Evolutionary conservation across 352 stramenopile genomes (phyloP), one percentile per base, ranked within the genome.

Genomic region (Pythium periplocum): DNA sequence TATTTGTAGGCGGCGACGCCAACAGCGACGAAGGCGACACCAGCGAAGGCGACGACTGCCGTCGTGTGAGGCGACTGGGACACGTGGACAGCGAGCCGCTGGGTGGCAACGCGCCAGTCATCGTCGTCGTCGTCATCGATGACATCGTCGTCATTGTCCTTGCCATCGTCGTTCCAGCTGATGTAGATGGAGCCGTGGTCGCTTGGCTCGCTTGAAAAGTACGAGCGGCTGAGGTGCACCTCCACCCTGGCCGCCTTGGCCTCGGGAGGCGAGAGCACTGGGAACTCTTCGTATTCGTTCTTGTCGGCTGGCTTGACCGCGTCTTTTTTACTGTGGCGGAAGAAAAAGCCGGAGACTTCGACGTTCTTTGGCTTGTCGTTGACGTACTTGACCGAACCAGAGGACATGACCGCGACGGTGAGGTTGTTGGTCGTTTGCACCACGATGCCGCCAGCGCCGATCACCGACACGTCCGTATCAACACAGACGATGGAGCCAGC

Each of bases 351-450:
- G 10, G 6, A 30, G 6, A 53, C 31, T 46, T 52, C 48, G 34
- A 81, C 71, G n/a, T 51, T 59, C 48, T 61, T 63, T 0, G 73
- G 73, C n/a, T 47, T 59, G 4, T 38, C 45, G 31, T 62, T 62
- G 32, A 70, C 68, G 48, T 81, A 83, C 26, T 52, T 59, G 35
- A 81, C 46, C 1, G 62, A 66, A 0, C 65, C 69, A 3, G 73
- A 73, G n/a, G 67, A 61, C 31, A 69, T 44, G 4, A 65, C 45
- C 17, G 44, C 62, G 0, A 64, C 54, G 32, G 61, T 57, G 7
- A 83, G 61, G 12, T 70, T 61, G 17, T 71, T 59, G 12, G 58
- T 77, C 4, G 67, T 67, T 64, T 81, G 67, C 12, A 84, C 57
- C 6, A 78, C 52, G 2, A 63, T 66, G 54, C 73, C 48, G 12